Conservation (phyloP, 225 moss, liverwort and hornwort genomes). For the Lunularia cruciata region DNA sequence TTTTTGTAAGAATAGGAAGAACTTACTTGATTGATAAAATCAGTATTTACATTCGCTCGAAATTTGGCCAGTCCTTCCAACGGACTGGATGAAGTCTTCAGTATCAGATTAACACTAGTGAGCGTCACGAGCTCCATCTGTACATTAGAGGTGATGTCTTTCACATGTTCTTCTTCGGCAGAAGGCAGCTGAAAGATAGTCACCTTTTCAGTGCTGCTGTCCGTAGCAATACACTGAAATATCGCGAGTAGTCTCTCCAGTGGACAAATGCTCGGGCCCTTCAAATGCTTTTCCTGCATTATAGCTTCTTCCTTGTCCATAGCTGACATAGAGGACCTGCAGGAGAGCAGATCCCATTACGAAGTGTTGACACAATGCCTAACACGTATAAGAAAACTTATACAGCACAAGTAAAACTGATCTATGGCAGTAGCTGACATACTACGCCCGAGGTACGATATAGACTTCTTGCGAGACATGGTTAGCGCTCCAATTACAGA, state of each 20-base stretch:
- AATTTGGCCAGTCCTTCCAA: constrained; percentile 79
- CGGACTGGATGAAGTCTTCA: constrained; percentile 64
- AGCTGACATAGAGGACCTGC: constrained; percentile 46
- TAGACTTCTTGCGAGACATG: no score
- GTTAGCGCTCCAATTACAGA: no score
- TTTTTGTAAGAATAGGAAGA: background rate
- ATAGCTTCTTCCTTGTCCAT: constrained; percentile 79
- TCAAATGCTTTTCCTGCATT: constrained; percentile 76
- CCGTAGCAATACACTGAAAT: constrained; percentile 74
- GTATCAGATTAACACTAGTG: constrained; percentile 65
- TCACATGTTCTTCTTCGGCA: constrained; percentile 34
- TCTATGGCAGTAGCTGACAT: no score
- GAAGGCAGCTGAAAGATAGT: background rate
- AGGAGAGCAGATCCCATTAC: background rate
- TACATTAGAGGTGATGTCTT: constrained; percentile 70
- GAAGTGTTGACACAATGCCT: background rate
- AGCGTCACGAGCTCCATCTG: constrained; percentile 89
- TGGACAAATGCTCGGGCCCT: constrained; percentile 80
- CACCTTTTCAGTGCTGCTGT: constrained; percentile 33
- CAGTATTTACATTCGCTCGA: constrained; percentile 77
- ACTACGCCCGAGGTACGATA: background rate
- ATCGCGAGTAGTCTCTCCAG: constrained; percentile 85
- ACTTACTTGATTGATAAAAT: constrained; percentile 68
- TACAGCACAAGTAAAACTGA: no score
- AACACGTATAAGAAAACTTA: no score